Conservation (phyloP, 495 filamentous ascomycete species). For the Aspergillus steynii region DNA sequence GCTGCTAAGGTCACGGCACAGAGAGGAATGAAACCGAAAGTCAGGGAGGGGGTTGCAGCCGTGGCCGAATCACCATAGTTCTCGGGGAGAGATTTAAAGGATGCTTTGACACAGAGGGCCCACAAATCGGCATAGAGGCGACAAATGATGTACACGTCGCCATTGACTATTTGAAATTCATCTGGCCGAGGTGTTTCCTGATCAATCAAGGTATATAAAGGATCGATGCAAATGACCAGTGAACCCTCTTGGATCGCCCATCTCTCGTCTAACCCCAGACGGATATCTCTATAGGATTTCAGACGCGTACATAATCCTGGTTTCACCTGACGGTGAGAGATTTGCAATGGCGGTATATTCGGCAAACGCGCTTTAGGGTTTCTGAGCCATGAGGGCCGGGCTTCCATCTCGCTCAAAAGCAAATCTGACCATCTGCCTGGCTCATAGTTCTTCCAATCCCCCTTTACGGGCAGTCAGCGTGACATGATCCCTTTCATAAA, state of each 20-base stretch:
- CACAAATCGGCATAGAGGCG: constrained; percentile 34
- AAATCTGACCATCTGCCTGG: background rate
- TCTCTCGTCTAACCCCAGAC: constrained; percentile 21
- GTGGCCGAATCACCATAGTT: background rate
- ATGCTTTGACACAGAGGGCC: constrained; percentile 33
- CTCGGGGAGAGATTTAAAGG: constrained; percentile 10
- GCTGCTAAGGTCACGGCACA: constrained; percentile 34
- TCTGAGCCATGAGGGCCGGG: background rate
- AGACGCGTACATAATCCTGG: constrained; percentile 22
- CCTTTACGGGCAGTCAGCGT: background rate
- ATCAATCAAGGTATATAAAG: constrained; percentile 23
- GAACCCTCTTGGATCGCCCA: constrained; percentile 36
- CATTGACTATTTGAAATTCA: constrained; percentile 28
- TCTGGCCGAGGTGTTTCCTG: constrained; percentile 16
- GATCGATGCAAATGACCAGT: constrained; percentile 29
- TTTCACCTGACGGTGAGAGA: constrained; percentile 15
- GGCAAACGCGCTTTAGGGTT: background rate
- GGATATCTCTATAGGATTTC: constrained; percentile 28
- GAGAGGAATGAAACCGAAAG: constrained; percentile 32
- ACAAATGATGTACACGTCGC: constrained; percentile 31
- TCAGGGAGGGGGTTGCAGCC: background rate
- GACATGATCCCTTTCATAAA: background rate
- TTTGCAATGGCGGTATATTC: constrained; percentile 2
- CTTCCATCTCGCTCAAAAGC: background rate
- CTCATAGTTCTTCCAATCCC: background rate